Conservation (phyloP, 805 yeast genomes). For the Lipomyces sp. region DNA sequence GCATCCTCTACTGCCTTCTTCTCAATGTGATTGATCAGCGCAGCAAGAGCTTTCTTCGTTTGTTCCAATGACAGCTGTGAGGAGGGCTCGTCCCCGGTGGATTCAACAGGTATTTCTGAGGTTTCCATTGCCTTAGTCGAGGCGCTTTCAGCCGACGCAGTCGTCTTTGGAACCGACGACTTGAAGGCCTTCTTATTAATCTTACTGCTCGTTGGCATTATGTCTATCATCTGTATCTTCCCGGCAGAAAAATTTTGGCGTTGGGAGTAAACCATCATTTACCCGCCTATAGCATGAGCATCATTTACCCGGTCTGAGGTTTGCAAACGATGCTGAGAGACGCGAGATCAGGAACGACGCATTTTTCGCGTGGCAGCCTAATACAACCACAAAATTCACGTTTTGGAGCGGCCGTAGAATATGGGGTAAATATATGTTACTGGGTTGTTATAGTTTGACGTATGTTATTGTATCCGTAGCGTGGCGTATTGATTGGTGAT, state of each 20-base stretch:
- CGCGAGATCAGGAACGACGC: neutral
- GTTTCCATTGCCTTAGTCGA: neutral
- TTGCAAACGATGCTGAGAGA: neutral
- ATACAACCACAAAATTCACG: neutral
- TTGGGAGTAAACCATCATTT: neutral
- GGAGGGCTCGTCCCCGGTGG: neutral
- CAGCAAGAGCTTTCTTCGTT: conserved; percentile 50
- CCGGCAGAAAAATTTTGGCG: neutral
- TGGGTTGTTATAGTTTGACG: neutral
- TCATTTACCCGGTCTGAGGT: neutral
- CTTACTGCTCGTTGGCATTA: neutral
- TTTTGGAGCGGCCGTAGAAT: neutral
- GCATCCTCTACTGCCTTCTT: conserved; percentile 28
- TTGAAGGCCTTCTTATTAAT: neutral
- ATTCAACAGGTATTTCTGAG: neutral
- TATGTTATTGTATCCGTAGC: neutral
- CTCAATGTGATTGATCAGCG: conserved; percentile 64
- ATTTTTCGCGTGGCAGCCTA: neutral
- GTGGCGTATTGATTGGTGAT: neutral
- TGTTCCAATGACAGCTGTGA: conserved; percentile 36
- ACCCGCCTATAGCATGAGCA: too few species aligned
- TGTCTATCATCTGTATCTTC: too few species aligned
- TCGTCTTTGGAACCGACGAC: neutral
- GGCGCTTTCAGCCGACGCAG: neutral
- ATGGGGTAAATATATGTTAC: neutral